These are phyloP conservation scores for Fremontodendron californicum DNA, from an alignment of 345 rosid species.

Conservation along the genomic window DNA sequence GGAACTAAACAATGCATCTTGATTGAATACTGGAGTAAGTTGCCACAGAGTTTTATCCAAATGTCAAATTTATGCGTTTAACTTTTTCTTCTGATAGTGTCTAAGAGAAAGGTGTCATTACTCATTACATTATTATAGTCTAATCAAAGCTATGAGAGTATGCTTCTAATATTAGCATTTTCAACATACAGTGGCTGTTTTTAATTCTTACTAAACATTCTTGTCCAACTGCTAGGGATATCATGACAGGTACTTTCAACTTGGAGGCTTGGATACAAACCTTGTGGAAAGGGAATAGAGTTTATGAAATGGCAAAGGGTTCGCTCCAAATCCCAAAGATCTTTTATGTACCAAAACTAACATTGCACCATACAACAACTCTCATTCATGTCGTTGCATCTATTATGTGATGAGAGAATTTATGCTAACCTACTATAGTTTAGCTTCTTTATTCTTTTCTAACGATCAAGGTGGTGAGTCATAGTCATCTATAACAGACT, in stretches of 20 bases:
- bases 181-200: neutral
- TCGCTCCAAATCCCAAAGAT: neutral
- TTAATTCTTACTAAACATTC: no score
- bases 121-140: neutral
- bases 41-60: no score
- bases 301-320: neutral
- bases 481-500: no score
- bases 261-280: neutral
- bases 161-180: neutral
- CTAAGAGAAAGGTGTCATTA: neutral
- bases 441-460: neutral
- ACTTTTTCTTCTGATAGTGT: slow-evolving; percentile 15
- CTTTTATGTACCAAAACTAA: neutral
- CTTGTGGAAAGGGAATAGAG: neutral
- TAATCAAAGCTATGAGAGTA: neutral
- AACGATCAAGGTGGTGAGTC: no score
- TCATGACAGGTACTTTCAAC: neutral
- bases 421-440: neutral
- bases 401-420: neutral
- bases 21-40: no score
- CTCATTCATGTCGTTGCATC: neutral
- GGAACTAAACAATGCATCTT: no score
- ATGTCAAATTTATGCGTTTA: no score
- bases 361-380: neutral
- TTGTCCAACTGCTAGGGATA: neutral